A percentile compares a stretch with the other conserved stretches of the same genome.
Conservation (phyloP, 192 early-diverging fungal genomes). For the Coemansia asiatica region DNA sequence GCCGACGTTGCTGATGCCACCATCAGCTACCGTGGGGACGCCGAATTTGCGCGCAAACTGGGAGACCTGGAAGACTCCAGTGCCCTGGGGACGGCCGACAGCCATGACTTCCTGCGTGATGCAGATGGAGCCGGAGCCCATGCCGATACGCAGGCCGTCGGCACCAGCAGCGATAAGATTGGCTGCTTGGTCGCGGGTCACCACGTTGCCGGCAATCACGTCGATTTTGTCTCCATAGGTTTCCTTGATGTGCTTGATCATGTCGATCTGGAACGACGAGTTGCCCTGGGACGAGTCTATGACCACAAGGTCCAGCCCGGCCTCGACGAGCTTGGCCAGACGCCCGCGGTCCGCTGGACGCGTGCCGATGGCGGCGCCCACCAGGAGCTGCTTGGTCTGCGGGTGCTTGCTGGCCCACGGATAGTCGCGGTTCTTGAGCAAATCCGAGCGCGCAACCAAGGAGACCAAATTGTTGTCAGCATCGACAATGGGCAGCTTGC, state of each 20-base stretch:
- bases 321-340: constrained; percentile 80
- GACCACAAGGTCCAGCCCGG: constrained; percentile 95
- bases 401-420: constrained; percentile 85
- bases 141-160: constrained; percentile 92
- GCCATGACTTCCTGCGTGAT: constrained; percentile 99
- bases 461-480: constrained; percentile 78
- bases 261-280: constrained; percentile 90
- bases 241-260: constrained; percentile 91
- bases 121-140: constrained; percentile 97
- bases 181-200: constrained; percentile 92
- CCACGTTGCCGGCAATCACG: constrained; percentile 96
- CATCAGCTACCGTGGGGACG: constrained; percentile 95
- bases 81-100: constrained; percentile 96
- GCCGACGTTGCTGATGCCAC: constrained; percentile 95
- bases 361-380: constrained; percentile 91
- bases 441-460: constrained; percentile 89
- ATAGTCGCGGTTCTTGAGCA: constrained; percentile 96
- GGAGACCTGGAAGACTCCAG: constrained; percentile 94
- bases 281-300: constrained; percentile 97
- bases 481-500: constrained; percentile 96
- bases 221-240: constrained; percentile 75
- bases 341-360: constrained; percentile 85
- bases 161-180: constrained; percentile 90
- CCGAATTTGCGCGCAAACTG: constrained; percentile 92
- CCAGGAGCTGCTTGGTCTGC: constrained; percentile 86